Conservation (phyloP, 1,284 basidiomycete species). For the Tilletia walkeri region DNA sequence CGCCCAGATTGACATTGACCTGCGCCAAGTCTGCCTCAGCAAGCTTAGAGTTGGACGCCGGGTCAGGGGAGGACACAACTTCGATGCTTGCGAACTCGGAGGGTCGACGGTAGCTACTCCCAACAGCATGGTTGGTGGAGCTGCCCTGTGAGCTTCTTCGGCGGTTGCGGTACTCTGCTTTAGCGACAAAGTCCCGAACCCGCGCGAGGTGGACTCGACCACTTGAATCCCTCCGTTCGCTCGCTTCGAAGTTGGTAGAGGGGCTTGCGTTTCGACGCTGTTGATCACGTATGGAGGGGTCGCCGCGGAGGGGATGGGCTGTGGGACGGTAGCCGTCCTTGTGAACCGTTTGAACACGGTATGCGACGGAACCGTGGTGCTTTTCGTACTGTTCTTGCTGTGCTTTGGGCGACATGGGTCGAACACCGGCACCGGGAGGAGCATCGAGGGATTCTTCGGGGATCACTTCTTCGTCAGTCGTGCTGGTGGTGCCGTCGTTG, state of each 20-base stretch:
- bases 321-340: background rate
- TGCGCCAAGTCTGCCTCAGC: background rate
- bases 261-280: background rate
- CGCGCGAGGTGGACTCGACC: background rate
- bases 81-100: background rate
- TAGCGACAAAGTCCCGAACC: conserved; percentile 14
- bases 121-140: background rate
- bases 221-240: background rate
- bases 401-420: background rate
- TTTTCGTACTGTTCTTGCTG: background rate
- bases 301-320: background rate
- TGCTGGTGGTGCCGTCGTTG: background rate
- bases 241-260: background rate
- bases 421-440: background rate
- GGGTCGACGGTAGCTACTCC: background rate
- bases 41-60: background rate
- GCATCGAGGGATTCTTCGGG: background rate
- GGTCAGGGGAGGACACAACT: background rate
- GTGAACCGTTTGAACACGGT: background rate
- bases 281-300: background rate
- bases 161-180: conserved; percentile 5
- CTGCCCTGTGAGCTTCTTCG: background rate
- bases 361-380: background rate
- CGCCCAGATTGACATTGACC: conserved; percentile 1
- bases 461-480: background rate